phyloP scores from a whole-genome alignment of 2,329 filamentous ascomycete genomes.

The Aspergillus tamarii region DNA sequence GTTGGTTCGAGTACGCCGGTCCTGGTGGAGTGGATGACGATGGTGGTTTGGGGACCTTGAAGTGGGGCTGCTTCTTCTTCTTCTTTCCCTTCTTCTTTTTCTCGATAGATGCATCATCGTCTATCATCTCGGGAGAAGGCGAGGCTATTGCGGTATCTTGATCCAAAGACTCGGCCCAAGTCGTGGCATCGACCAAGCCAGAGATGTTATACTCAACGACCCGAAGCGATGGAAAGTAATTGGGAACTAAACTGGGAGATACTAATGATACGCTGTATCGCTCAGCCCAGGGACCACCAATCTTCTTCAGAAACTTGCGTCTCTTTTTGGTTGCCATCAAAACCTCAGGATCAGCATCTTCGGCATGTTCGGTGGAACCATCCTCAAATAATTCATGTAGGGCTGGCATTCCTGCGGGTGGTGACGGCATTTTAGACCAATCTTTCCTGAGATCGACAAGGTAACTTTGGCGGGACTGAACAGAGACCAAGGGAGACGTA shows the following conservation, averaged over 20 bases:
- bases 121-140: conserved; percentile 8
- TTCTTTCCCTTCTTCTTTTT: conserved; percentile 52
- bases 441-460: conserved; percentile 72
- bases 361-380: conserved; percentile 9
- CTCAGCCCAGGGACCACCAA: conserved; percentile 82
- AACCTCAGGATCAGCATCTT: conserved; percentile 22
- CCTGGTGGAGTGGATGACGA: conserved; percentile 74
- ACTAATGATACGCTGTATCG: conserved; percentile 81
- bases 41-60: conserved; percentile 71
- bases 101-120: conserved; percentile 29
- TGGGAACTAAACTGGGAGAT: conserved; percentile 85
- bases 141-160: not conserved
- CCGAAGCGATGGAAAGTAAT: conserved; percentile 86
- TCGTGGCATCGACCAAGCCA: conserved; percentile 64
- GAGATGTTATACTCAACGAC: conserved; percentile 93
- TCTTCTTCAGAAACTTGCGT: conserved; percentile 63
- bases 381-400: conserved; percentile 16
- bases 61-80: conserved; percentile 59
- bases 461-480: conserved; percentile 75
- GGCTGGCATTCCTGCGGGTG: conserved; percentile 34
- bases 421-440: conserved; percentile 76
- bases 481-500: conserved; percentile 36
- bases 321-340: conserved; percentile 48
- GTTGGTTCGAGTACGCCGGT: conserved; percentile 85
- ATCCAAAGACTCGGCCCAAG: conserved; percentile 30